Conservation (phyloP, 2,329 filamentous ascomycete genomes). For the Hymenoscyphus scutula region DNA sequence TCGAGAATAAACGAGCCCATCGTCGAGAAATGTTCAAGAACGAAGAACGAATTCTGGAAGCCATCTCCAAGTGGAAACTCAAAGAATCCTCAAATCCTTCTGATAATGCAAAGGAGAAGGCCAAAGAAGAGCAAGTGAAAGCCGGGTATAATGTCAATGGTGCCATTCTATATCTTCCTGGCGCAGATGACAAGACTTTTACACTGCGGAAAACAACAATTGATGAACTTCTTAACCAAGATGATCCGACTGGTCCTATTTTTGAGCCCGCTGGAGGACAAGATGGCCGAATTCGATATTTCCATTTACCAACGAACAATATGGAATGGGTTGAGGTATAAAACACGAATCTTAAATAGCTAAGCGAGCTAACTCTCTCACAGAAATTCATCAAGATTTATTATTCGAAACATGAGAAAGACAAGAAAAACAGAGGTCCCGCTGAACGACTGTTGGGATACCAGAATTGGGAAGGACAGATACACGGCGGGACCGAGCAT, state of each 20-base stretch:
- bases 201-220: background rate
- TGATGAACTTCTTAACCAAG: background rate
- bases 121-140: background rate
- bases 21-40: slow-evolving; percentile 6
- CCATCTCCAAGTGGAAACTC: slow-evolving; percentile 4
- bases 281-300: slow-evolving; percentile 17
- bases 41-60: slow-evolving; percentile 10
- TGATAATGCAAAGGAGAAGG: background rate
- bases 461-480: slow-evolving; percentile 25
- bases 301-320: slow-evolving; percentile 29
- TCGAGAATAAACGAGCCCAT: background rate
- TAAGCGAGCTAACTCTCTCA: background rate
- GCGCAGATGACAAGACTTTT: background rate
- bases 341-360: background rate
- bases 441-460: slow-evolving; percentile 18
- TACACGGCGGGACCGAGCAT: slow-evolving; percentile 21
- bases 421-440: background rate
- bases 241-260: background rate
- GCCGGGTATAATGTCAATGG: slow-evolving; percentile 7
- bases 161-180: background rate
- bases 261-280: background rate
- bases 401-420: slow-evolving; percentile 14
- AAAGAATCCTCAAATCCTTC: background rate
- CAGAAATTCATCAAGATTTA: slow-evolving; percentile 22
- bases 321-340: slow-evolving; percentile 27